These are phyloP conservation scores for Sextonia rubra DNA, from an alignment of 164 flowering plant species.

Conservation along the genomic window DNA sequence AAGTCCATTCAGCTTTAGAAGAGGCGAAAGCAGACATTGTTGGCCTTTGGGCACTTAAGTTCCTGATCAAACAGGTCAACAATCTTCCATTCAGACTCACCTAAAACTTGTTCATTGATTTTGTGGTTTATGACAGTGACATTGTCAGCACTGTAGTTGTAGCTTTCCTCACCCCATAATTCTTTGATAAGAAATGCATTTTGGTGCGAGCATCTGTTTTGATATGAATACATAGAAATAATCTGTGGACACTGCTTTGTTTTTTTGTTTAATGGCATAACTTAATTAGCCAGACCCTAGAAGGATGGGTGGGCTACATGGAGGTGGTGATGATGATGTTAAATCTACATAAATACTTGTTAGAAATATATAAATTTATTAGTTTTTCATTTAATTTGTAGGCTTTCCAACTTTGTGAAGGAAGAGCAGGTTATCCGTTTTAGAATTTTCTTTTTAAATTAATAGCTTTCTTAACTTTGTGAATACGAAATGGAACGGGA, in stretches of 20 bases:
- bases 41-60: constrained; percentile 92
- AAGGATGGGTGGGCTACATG: too few species aligned
- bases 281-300: too few species aligned
- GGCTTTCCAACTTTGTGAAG: not conserved
- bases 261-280: too few species aligned
- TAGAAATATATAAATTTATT: not conserved
- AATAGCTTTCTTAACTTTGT: too few species aligned
- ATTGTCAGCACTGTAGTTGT: not conserved
- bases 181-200: not conserved
- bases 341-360: too few species aligned
- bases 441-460: too few species aligned
- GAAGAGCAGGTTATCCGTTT: too few species aligned
- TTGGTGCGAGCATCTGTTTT: not conserved
- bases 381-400: not conserved
- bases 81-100: not conserved
- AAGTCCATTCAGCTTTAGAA: constrained; percentile 88
- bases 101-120: not conserved
- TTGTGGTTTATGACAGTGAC: not conserved
- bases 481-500: too few species aligned
- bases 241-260: too few species aligned
- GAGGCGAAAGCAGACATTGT: constrained; percentile 99
- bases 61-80: constrained; percentile 63
- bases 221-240: not conserved
- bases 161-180: not conserved
- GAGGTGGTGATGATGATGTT: not conserved